A percentile compares a stretch with the other conserved stretches of the same genome.
Evolutionary conservation across 2,329 filamentous ascomycete species (phyloP).

Genomic region (Diaporthe citriasiana): DNA sequence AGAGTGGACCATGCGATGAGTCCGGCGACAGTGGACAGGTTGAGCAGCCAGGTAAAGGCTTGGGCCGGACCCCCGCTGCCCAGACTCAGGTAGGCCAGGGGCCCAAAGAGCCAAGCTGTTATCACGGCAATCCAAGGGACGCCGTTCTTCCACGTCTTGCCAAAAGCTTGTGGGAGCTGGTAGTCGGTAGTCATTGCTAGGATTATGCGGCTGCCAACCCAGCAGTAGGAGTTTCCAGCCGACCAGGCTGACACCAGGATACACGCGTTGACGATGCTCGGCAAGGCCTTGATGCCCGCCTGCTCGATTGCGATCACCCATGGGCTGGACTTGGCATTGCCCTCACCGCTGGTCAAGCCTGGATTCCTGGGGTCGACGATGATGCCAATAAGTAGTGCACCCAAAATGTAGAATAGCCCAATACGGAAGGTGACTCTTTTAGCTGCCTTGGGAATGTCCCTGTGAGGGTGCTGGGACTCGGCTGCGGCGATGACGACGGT

Average conservation of each 20-base stretch:
- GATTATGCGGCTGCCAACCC: constrained; percentile 72
- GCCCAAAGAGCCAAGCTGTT: constrained; percentile 69
- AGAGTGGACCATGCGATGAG: constrained; percentile 53
- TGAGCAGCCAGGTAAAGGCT: constrained; percentile 70
- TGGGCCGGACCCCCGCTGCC: constrained; percentile 60
- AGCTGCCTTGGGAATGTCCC: constrained; percentile 44
- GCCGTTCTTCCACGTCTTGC: constrained; percentile 70
- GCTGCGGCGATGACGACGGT: constrained; percentile 44
- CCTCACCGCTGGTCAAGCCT: constrained; percentile 36
- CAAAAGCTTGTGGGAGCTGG: constrained; percentile 75
- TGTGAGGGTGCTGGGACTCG: constrained; percentile 43
- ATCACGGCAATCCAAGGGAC: constrained; percentile 71
- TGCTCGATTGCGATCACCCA: constrained; percentile 48
- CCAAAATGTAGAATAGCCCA: constrained; percentile 44
- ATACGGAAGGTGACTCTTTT: constrained; percentile 43
- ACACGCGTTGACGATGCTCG: constrained; percentile 43
- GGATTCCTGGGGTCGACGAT: constrained; percentile 42
- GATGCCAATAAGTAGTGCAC: constrained; percentile 43
- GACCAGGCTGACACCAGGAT: constrained; percentile 56
- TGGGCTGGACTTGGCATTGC: constrained; percentile 44
- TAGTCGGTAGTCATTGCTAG: constrained; percentile 77
- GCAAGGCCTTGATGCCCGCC: constrained; percentile 42
- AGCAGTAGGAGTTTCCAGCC: constrained; percentile 58
- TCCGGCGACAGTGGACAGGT: constrained; percentile 61
- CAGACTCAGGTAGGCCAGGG: constrained; percentile 66